Evolutionary conservation across 2,329 filamentous ascomycete genomes (phyloP), one percentile per base, ranked within the genome.

Genomic region (Neonectria faginata): DNA sequence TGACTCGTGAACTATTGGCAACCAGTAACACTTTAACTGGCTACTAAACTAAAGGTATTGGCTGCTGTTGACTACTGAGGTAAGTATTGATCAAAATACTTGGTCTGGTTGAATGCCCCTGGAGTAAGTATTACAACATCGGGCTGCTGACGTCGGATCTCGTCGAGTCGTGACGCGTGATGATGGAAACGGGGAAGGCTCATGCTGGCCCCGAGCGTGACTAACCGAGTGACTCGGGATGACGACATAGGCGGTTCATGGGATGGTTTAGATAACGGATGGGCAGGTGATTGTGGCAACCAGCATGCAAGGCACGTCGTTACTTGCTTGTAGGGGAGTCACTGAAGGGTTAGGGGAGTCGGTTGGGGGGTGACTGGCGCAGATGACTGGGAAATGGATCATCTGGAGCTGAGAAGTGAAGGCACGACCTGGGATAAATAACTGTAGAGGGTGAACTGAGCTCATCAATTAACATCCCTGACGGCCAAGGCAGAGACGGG

Each of bases 121-220:
- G 25, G 4, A 25, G 25, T 25, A 25, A 25, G 25, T 25, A 6
- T 25, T 25, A 25, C 25, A n/a, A 12, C 6, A 39, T 14, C 16
- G 14, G 29, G 8, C 14, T 39, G 31, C 31, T 33, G 11, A 31
- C 18, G 12, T 42, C 31, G 42, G 48, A 51, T 27, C 31, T 41
- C 31, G 45, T 56, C 41, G 45, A 55, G 51, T 57, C 48, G 60
- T 64, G 51, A 64, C 45, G 57, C 70, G 65, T 67, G 70, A 60
- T 72, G 69, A 45, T 27, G 50, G 42, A 41, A 33, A 39, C 20
- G 60, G 58, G 45, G 45, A 62, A 44, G 18, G 39, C 50, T 68
- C 71, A 67, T 62, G 60, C 61, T 50, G 64, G 57, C 36, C 36
- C 39, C 29, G 62, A 67, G 62, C 55, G 66, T 73, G 71, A 73